Base-by-base conservation (phyloP, 1,284 basidiomycete species). In the Boletus mariae region DNA sequence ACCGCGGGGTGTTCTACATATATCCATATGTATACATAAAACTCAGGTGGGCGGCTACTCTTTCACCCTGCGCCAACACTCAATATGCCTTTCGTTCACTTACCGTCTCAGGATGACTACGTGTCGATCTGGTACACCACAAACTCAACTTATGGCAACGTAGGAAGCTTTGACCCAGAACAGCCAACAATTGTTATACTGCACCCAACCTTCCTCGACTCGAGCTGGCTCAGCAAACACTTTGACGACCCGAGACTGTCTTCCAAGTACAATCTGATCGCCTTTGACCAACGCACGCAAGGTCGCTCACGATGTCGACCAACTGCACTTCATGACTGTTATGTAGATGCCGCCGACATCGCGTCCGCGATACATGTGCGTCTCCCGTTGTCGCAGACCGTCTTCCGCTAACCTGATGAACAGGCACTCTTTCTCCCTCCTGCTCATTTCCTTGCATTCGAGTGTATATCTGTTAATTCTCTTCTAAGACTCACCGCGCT, bases 321-420 rank as follows among this genome's bases (percentile, higher is more conserved):
- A 9, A 80, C 71, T 47, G 79, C 76, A 5, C 71, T 74, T 38
- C 83, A 85, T 61, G 87, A 90, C 67, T 78, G 77, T 48, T 90
- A 86, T 80, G 85, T 88, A 2, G 81, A 85, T 38, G 85, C 87
- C 1, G 88, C 87, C 31, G 87, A 90, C 71, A 59, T 90, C 41
- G 87, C 84, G 3, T 75, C 80, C 23, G 83, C 80, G 47, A 79
- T 80, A 59, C 77, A 83, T 68, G 86, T 84, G 57, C 49, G 79
- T 71, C 45, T 31, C 41, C 35, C 37, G 43, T 42, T 32, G 26
- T 60, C 15, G 34, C 42, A 31, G 1, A 15, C 10, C 34, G 17
- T 42, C 20, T 41, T 45, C 38, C 26, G 35, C 42, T 51, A 2
- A 52, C 49, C 29, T n/a, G 2, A 25, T 32, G 17, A 44, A 13